Conservation (phyloP, 208 protist species). For the Naegleria fowleri region DNA sequence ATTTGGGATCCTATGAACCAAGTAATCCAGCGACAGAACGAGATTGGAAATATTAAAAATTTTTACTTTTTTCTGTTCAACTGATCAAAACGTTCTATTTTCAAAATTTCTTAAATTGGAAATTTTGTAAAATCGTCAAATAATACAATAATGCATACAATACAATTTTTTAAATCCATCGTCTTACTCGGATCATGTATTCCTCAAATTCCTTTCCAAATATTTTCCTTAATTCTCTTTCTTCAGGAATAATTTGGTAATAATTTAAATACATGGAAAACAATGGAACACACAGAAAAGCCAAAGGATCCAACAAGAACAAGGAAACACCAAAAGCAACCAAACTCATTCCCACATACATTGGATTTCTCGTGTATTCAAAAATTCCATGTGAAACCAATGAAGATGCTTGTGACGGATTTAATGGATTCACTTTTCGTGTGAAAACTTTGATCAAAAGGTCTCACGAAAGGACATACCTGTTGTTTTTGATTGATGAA, state of each 20-base stretch:
- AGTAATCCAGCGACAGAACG: neutral
- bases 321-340: neutral
- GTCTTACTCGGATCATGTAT: neutral
- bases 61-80: too few relatives aligned
- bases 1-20: neutral
- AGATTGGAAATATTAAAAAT: neutral
- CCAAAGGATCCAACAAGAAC: neutral
- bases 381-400: neutral
- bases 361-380: neutral
- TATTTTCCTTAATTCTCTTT: neutral
- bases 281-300: neutral
- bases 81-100: too few relatives aligned
- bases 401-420: neutral
- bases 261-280: neutral
- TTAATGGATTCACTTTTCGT: neutral
- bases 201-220: neutral
- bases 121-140: too few relatives aligned
- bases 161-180: neutral
- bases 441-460: too few relatives aligned
- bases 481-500: too few relatives aligned
- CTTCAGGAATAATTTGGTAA: neutral
- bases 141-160: too few relatives aligned
- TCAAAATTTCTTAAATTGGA: too few relatives aligned
- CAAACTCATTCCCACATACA: neutral
- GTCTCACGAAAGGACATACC: too few relatives aligned